Conservation (phyloP, 108 stramenopile genomes). For the Cylindrotheca closterium region DNA sequence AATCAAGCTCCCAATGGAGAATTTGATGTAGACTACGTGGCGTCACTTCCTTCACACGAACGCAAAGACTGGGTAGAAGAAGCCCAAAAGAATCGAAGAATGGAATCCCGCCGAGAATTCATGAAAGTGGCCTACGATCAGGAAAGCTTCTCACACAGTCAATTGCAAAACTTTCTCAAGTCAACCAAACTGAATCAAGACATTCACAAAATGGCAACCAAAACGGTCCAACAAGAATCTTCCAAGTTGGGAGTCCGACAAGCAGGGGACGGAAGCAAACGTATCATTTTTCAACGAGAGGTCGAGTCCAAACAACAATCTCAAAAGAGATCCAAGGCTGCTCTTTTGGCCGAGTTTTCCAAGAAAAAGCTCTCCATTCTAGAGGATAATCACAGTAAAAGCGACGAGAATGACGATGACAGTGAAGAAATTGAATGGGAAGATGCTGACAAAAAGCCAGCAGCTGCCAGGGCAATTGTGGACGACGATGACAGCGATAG, state of each 20-base stretch:
- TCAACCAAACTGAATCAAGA: constrained; percentile 61
- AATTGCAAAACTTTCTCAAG: constrained; percentile 89
- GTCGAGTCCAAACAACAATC: neutral
- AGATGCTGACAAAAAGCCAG: neutral
- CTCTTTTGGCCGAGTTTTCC: neutral
- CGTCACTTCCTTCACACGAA: constrained; percentile 63
- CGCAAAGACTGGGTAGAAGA: constrained; percentile 82
- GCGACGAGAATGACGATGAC: constrained; percentile 3
- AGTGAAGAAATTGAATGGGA: constrained; percentile 3
- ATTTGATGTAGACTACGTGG: constrained; percentile 56
- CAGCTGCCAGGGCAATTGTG: constrained; percentile 2
- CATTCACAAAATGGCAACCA: constrained; percentile 41
- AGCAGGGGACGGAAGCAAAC: constrained; percentile 41
- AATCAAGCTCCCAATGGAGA: neutral
- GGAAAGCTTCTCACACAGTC: constrained; percentile 79
- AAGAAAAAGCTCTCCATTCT: constrained; percentile 1
- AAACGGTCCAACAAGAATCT: constrained; percentile 7
- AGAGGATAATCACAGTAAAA: constrained; percentile 3
- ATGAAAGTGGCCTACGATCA: constrained; percentile 93
- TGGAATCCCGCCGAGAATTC: constrained; percentile 84
- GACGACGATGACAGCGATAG: constrained; percentile 6
- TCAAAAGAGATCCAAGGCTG: constrained; percentile 12
- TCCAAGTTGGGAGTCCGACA: constrained; percentile 27
- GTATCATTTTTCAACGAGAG: constrained; percentile 43
- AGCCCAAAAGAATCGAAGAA: constrained; percentile 71